phyloP scores from a whole-genome alignment of 2,329 filamentous ascomycete genomes.

The Arthroderma sp. region DNA sequence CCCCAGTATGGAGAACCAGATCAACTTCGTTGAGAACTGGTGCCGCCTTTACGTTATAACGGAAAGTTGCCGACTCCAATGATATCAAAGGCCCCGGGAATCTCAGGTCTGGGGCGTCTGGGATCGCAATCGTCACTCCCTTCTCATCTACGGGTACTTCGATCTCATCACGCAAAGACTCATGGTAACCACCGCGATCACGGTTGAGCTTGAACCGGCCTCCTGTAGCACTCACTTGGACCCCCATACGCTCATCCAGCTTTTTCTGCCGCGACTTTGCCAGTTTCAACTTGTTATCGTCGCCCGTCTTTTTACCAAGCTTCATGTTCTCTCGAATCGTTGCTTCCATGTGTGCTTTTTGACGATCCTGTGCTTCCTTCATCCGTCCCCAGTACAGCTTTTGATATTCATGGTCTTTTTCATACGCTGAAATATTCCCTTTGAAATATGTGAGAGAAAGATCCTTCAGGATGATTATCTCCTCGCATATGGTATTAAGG shows the following conservation, averaged over 20 bases:
- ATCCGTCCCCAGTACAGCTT: constrained; percentile 56
- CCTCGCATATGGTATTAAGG: constrained; percentile 58
- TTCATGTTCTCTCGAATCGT: constrained; percentile 63
- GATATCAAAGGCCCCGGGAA: constrained; percentile 64
- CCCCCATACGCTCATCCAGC: constrained; percentile 65
- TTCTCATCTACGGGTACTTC: constrained; percentile 53
- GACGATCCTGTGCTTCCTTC: constrained; percentile 70
- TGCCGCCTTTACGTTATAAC: constrained; percentile 39
- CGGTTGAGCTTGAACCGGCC: constrained; percentile 69
- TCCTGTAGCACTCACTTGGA: constrained; percentile 59
- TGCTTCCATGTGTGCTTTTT: constrained; percentile 67
- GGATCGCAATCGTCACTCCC: constrained; percentile 44
- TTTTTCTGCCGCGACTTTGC: constrained; percentile 76
- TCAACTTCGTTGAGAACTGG: constrained; percentile 49
- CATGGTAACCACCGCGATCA: constrained; percentile 52
- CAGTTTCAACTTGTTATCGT: constrained; percentile 76
- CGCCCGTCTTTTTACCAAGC: constrained; percentile 61
- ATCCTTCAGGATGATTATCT: constrained; percentile 63
- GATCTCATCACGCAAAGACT: constrained; percentile 50
- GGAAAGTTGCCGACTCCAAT: constrained; percentile 54
- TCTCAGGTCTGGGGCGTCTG: constrained; percentile 53
- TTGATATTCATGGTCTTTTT: constrained; percentile 50
- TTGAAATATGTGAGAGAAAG: constrained; percentile 60
- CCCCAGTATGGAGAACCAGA: constrained; percentile 58
- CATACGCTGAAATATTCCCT: constrained; percentile 60